A percentile compares a stretch with the other conserved stretches of the same genome.
phyloP scores from a whole-genome alignment of 768 basidiomycete species.

The Lactarius hatsudake region DNA sequence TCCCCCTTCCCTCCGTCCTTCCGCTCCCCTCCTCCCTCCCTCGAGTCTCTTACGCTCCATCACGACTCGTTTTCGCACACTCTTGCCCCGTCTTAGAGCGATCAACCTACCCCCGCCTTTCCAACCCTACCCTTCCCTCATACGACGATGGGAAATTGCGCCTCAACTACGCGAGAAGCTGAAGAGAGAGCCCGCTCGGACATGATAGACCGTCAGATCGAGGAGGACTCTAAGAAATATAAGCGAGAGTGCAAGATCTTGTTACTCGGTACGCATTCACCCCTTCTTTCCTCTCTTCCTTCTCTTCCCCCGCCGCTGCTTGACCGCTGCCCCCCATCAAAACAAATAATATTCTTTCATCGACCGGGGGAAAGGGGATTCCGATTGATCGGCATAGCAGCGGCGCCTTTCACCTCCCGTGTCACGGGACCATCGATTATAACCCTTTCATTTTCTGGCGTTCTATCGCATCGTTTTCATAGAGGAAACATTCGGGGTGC shows the following conservation, averaged over 20 bases:
- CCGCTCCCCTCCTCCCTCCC: neutral
- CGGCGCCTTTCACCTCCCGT: neutral
- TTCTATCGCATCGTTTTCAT: neutral
- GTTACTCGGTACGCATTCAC: conserved; percentile 63
- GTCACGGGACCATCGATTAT: neutral
- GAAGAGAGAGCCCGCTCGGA: conserved; percentile 62
- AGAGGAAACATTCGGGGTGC: neutral
- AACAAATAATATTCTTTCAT: neutral
- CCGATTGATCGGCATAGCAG: neutral
- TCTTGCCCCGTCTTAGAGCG: neutral
- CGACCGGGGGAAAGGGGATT: neutral
- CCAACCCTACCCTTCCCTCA: neutral
- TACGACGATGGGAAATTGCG: conserved; percentile 61
- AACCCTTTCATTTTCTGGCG: neutral
- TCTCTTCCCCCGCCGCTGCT: neutral
- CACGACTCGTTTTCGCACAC: neutral
- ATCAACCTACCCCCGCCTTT: neutral
- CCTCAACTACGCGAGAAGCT: conserved; percentile 53
- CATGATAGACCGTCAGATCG: conserved; percentile 77
- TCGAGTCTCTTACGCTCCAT: neutral
- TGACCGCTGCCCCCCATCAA: neutral
- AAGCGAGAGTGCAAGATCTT: conserved; percentile 92
- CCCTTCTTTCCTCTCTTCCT: neutral
- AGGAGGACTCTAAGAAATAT: conserved; percentile 80
- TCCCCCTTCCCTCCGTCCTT: neutral